A percentile compares a stretch with the other conserved stretches of the same genome.
phyloP scores from a whole-genome alignment of 306 rosid genomes.

The Arachis hypogaea region DNA sequence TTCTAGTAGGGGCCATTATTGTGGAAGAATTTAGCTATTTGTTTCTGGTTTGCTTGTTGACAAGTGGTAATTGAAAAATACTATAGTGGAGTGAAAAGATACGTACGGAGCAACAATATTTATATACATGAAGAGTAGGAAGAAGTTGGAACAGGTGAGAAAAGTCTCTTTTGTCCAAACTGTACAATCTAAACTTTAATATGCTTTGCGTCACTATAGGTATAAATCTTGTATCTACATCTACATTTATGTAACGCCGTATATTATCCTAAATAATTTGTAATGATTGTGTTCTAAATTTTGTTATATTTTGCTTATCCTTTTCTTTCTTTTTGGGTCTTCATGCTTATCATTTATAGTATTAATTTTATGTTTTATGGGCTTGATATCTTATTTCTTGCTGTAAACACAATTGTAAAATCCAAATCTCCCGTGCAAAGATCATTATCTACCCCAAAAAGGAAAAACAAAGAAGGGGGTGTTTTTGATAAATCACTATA shows the following conservation, averaged over 20 bases:
- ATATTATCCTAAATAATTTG: slow-evolving; percentile 26
- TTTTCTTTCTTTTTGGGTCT: too few species aligned
- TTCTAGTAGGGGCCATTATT: slow-evolving; percentile 55
- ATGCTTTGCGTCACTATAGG: slow-evolving; percentile 48
- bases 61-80: slow-evolving; percentile 18
- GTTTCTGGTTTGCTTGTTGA: slow-evolving; percentile 20
- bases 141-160: slow-evolving; percentile 40
- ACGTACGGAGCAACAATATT: not conserved
- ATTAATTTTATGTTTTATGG: not conserved
- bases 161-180: slow-evolving; percentile 59
- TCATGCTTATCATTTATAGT: not conserved
- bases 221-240: not conserved
- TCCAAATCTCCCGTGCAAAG: too few species aligned
- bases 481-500: too few species aligned
- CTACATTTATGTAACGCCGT: not conserved
- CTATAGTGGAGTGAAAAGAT: not conserved
- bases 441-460: too few species aligned
- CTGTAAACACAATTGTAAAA: not conserved
- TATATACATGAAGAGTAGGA: slow-evolving; percentile 16
- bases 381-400: too few species aligned
- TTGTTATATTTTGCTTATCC: not conserved
- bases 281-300: slow-evolving; percentile 2
- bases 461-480: too few species aligned
- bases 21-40: not conserved
- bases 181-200: slow-evolving; percentile 43